Percentiles rank a stretch among this genome's conserved stretches.
These are phyloP conservation scores for Penicillium roqueforti DNA, from an alignment of 495 filamentous ascomycete genomes.

Conservation along the genomic window DNA sequence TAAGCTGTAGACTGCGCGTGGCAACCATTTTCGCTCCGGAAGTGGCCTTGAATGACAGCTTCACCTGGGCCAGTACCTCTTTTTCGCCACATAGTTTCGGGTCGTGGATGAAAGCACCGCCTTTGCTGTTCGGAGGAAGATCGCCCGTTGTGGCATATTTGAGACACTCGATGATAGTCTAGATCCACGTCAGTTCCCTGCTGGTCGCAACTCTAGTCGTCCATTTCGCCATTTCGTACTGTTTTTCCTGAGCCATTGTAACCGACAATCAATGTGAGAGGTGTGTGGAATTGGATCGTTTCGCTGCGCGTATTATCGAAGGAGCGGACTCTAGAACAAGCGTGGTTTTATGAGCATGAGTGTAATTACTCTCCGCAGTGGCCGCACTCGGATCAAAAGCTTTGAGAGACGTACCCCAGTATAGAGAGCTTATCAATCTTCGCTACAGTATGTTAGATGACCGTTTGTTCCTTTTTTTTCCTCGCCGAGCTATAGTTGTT, in stretches of 20 bases:
- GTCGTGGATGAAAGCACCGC: constrained; percentile 95
- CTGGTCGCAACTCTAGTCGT: not conserved
- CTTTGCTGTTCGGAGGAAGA: constrained; percentile 87
- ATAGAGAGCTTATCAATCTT: constrained; percentile 90
- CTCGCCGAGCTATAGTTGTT: not conserved
- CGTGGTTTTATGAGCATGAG: constrained; percentile 1
- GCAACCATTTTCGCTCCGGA: constrained; percentile 73
- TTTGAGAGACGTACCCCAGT: constrained; percentile 51
- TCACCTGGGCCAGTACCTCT: constrained; percentile 87
- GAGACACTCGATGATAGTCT: constrained; percentile 98
- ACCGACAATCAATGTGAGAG: constrained; percentile 92
- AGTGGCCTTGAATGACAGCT: constrained; percentile 75
- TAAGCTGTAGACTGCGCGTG: constrained; percentile 77
- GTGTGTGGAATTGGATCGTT: constrained; percentile 84
- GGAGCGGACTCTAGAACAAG: constrained; percentile 67
- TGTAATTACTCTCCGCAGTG: not conserved
- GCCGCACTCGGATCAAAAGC: not conserved
- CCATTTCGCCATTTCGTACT: constrained; percentile 31
- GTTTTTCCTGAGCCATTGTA: constrained; percentile 98
- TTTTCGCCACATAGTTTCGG: constrained; percentile 88
- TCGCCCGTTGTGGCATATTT: constrained; percentile 97
- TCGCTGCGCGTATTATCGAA: constrained; percentile 75
- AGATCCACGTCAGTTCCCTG: constrained; percentile 11
- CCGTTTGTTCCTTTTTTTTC: constrained; percentile 7
- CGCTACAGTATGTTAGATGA: constrained; percentile 31